Percentiles rank a stretch among this genome's conserved stretches.
phyloP scores from a whole-genome alignment of 2,329 filamentous ascomycete genomes.

The Arthrobotrys conoides region DNA sequence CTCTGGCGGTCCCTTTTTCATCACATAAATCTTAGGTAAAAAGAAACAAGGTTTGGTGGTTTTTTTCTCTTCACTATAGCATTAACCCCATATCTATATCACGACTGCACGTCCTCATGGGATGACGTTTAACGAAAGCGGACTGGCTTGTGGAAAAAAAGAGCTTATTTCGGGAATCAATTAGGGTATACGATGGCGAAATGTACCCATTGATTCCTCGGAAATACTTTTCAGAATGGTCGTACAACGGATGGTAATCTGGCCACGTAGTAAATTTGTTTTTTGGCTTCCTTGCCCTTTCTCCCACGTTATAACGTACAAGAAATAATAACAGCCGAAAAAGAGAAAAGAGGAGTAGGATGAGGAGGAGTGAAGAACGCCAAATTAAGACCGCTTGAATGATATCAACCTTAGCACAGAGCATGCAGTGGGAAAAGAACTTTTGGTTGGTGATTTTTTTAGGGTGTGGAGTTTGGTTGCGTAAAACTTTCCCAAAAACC shows the following conservation, averaged over 20 bases:
- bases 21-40: slow-evolving; percentile 60
- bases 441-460: slow-evolving; percentile 55
- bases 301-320: slow-evolving; percentile 37
- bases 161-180: slow-evolving; percentile 49
- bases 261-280: slow-evolving; percentile 51
- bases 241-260: slow-evolving; percentile 40
- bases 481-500: slow-evolving; percentile 58
- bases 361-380: too few relatives aligned
- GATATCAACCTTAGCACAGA: slow-evolving; percentile 53
- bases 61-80: slow-evolving; percentile 14
- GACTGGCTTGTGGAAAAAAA: slow-evolving; percentile 29
- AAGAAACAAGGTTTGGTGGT: slow-evolving; percentile 49
- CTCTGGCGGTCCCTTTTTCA: slow-evolving; percentile 43
- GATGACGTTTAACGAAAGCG: slow-evolving; percentile 52
- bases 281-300: slow-evolving; percentile 22
- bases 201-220: slow-evolving; percentile 28
- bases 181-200: slow-evolving; percentile 29
- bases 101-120: slow-evolving; percentile 39
- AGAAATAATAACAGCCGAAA: slow-evolving; percentile 22
- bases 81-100: slow-evolving; percentile 35
- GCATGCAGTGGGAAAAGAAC: slow-evolving; percentile 44
- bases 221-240: slow-evolving; percentile 33
- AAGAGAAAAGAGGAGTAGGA: slow-evolving; percentile 28
- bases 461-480: slow-evolving; percentile 47
- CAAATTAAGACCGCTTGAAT: slow-evolving; percentile 57